These are phyloP conservation scores for Asterophora lycoperdoides DNA, from an alignment of 768 basidiomycete genomes.

Conservation along the genomic window DNA sequence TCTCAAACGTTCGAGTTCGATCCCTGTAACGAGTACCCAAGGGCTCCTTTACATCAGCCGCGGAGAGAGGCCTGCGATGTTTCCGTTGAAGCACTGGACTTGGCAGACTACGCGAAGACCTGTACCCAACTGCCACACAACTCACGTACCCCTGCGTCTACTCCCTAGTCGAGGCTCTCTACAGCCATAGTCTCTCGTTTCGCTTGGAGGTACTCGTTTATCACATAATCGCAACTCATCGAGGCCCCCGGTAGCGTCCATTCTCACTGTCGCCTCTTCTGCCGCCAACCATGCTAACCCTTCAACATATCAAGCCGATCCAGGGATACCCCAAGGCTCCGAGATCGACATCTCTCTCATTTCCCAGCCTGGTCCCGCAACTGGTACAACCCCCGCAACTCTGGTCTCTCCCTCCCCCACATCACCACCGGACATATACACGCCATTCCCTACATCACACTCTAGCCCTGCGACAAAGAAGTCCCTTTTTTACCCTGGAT, in stretches of 20 bases:
- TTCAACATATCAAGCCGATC: slow-evolving; percentile 17
- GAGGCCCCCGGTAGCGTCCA: slow-evolving; percentile 26
- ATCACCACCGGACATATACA: slow-evolving; percentile 26
- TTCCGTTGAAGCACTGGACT: slow-evolving; percentile 67
- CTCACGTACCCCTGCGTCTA: slow-evolving; percentile 18
- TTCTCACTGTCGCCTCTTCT: slow-evolving; percentile 45
- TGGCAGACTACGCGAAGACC: slow-evolving; percentile 58
- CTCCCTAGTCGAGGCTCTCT: slow-evolving; percentile 25
- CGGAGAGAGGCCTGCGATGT: slow-evolving; percentile 55
- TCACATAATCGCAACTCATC: slow-evolving; percentile 30
- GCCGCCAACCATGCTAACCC: slow-evolving; percentile 17
- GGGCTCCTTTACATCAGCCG: slow-evolving; percentile 19
- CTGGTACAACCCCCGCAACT: slow-evolving; percentile 46
- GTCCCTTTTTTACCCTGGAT: slow-evolving; percentile 34
- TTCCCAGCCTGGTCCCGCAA: slow-evolving; percentile 62
- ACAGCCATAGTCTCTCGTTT: slow-evolving; percentile 38
- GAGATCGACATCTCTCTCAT: slow-evolving; percentile 55
- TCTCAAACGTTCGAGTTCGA: slow-evolving; percentile 17
- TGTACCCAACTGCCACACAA: slow-evolving; percentile 25
- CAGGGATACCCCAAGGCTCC: slow-evolving; percentile 25
- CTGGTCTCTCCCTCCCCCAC: slow-evolving; percentile 15
- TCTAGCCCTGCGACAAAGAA: slow-evolving; percentile 16
- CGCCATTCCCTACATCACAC: slow-evolving; percentile 24
- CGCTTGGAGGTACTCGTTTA: slow-evolving; percentile 40
- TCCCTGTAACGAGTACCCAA: slow-evolving; percentile 18